Base-by-base conservation (phyloP, 345 rosid genomes). In the Lumnitzera littorea region DNA sequence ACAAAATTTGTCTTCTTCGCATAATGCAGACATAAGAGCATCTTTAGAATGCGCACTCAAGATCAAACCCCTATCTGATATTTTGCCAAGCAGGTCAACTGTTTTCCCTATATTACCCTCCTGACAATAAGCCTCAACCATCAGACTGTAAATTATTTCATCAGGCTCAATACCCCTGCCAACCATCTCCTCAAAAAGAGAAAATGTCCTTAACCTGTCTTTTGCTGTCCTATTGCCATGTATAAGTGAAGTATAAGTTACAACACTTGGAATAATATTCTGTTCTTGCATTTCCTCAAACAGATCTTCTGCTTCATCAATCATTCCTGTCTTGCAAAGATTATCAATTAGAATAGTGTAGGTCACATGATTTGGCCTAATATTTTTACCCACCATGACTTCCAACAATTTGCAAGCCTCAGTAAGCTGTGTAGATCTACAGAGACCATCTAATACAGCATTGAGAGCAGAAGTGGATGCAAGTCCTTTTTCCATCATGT, bases 331-430 rank as follows among this genome's bases (percentile, higher is more conserved):
- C 72, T 80, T 86, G 80, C 94, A 84, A 47, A 78, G 72, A 71
- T 75, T 53, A 68, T 81, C 89, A 60, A 91, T 91, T 72, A 85
- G 70, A 66, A 74, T 84, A 43, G 83, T 81, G 67, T 84, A 88
- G 41, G 97, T 87, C 65, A 82, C 80, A 24, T 75, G 77, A 69
- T 88, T 73, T 56, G 89, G 87, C 55, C 58, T 64, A 29, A 79
- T 65, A 61, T 67, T 66, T 62, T 61, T 73, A 52, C 71, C 79
- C 36, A 64, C 56, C 76, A 76, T 73, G 62, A 73, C 76, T 60
- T 79, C 79, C 52, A 84, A 61, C 60, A 88, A 55, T 72, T 62
- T 49, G 54, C 71, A 58, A 23, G 80, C 77, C 63, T 76, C 62
- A 55, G 46, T 65, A 57, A 74, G 56, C 62, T 74, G 72, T 25